A percentile compares a stretch with the other conserved stretches of the same genome.
Conservation (phyloP, 306 rosid genomes). For the Vigna unguiculata region DNA sequence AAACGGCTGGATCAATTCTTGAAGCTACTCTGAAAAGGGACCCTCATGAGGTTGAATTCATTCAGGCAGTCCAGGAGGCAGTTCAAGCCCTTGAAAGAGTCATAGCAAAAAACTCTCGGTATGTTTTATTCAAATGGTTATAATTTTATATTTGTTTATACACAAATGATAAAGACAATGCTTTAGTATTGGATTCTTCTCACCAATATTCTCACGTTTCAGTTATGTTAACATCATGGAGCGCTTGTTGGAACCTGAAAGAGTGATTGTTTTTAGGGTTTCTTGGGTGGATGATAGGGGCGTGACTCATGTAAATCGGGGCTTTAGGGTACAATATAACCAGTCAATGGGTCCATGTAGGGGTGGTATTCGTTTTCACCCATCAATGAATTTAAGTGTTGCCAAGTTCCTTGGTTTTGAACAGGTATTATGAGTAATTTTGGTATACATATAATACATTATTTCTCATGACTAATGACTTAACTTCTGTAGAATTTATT, state of each 20-base stretch:
- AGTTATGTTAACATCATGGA: constrained; percentile 95
- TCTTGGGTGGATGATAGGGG: constrained; percentile 99
- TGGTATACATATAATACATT: constrained; percentile 18
- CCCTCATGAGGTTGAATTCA: constrained; percentile 90
- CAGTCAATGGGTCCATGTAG: constrained; percentile 98
- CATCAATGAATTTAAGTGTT: constrained; percentile 82
- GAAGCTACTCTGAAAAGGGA: constrained; percentile 95
- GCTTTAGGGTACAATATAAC: constrained; percentile 91
- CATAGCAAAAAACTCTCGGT: constrained; percentile 93
- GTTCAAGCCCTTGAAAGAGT: constrained; percentile 97
- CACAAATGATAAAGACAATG: constrained; percentile 19
- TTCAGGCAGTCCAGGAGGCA: constrained; percentile 84
- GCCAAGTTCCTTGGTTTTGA: constrained; percentile 96
- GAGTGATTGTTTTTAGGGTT: constrained; percentile 87
- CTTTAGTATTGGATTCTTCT: constrained; percentile 27
- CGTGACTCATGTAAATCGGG: constrained; percentile 83
- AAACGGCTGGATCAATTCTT: constrained; percentile 93
- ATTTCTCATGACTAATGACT: not conserved
- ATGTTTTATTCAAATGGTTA: constrained; percentile 52
- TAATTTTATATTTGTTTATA: constrained; percentile 21
- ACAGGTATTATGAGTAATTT: constrained; percentile 68
- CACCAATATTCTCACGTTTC: constrained; percentile 49
- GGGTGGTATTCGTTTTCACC: constrained; percentile 96
- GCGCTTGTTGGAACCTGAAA: constrained; percentile 97
- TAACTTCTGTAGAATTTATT: constrained; percentile 18